Conservation (phyloP, 257 asterid species). For the Solanum microdontum region DNA sequence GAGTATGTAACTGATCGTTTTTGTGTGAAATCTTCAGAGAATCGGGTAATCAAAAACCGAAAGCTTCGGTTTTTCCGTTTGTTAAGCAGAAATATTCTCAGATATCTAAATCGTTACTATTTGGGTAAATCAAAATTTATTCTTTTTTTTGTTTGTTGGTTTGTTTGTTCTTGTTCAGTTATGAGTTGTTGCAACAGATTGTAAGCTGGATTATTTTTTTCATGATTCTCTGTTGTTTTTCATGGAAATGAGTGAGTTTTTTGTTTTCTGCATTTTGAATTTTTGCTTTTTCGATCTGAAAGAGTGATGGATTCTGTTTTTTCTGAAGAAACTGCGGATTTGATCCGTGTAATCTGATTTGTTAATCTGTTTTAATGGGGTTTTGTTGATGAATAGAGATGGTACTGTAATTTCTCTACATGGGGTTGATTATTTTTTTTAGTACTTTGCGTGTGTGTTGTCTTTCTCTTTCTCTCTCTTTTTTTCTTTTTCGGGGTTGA, state of each 20-base stretch:
- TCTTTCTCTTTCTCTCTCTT: background rate
- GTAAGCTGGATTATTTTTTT: background rate
- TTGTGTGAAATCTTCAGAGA: background rate
- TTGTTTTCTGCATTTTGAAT: background rate
- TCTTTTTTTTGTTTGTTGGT: background rate
- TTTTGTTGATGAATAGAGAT: background rate
- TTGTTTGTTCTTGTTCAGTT: background rate
- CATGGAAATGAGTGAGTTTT: background rate
- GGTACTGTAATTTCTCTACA: background rate
- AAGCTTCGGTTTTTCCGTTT: constrained; percentile 14
- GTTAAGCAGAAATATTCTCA: constrained; percentile 7
- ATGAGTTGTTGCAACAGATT: background rate
- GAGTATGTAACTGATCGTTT: background rate
- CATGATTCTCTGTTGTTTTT: background rate
- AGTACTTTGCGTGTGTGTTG: constrained; percentile 1
- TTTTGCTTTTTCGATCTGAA: background rate
- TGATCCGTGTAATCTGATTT: background rate
- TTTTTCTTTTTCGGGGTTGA: background rate
- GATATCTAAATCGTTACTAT: background rate
- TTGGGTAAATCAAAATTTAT: background rate
- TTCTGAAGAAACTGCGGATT: background rate
- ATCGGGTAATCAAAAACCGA: constrained; percentile 1
- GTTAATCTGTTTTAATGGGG: background rate
- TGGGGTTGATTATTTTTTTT: background rate
- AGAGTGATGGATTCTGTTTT: background rate